A percentile compares a stretch with the other conserved stretches of the same genome.
Conservation (phyloP, 768 basidiomycete species). For the Leccinum incarnatum region DNA sequence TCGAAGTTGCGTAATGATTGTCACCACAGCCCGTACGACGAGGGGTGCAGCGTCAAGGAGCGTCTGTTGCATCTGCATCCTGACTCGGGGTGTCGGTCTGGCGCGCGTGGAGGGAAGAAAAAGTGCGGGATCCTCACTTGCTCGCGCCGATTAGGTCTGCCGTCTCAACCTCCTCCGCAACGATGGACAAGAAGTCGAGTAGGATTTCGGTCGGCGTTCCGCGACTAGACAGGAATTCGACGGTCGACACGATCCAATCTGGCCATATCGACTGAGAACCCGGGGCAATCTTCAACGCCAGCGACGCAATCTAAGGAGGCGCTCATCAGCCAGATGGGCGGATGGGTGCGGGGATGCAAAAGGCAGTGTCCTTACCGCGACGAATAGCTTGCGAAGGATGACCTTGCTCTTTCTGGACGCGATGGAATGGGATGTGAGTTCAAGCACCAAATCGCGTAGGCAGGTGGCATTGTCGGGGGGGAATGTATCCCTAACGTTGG, state of each 20-base stretch:
- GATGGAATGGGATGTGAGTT: slow-evolving; percentile 66
- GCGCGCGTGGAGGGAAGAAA: neutral
- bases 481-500: slow-evolving; percentile 59
- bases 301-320: slow-evolving; percentile 51
- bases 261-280: slow-evolving; percentile 63
- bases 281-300: slow-evolving; percentile 70
- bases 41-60: slow-evolving; percentile 67
- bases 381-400: slow-evolving; percentile 84
- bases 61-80: slow-evolving; percentile 61
- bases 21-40: slow-evolving; percentile 65
- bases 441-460: slow-evolving; percentile 66
- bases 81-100: slow-evolving; percentile 28
- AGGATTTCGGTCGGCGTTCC: slow-evolving; percentile 59
- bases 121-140: slow-evolving; percentile 50
- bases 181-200: slow-evolving; percentile 78
- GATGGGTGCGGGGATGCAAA: neutral
- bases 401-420: slow-evolving; percentile 58
- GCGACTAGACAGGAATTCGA: slow-evolving; percentile 57
- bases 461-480: slow-evolving; percentile 56
- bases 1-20: slow-evolving; percentile 47
- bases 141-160: slow-evolving; percentile 72
- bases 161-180: slow-evolving; percentile 75
- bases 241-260: slow-evolving; percentile 68
- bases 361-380: slow-evolving; percentile 53
- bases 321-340: slow-evolving; percentile 7